Evolutionary conservation across 2,329 filamentous ascomycete genomes (phyloP).

Genomic region (Magnaporthiopsis rhizophila): DNA sequence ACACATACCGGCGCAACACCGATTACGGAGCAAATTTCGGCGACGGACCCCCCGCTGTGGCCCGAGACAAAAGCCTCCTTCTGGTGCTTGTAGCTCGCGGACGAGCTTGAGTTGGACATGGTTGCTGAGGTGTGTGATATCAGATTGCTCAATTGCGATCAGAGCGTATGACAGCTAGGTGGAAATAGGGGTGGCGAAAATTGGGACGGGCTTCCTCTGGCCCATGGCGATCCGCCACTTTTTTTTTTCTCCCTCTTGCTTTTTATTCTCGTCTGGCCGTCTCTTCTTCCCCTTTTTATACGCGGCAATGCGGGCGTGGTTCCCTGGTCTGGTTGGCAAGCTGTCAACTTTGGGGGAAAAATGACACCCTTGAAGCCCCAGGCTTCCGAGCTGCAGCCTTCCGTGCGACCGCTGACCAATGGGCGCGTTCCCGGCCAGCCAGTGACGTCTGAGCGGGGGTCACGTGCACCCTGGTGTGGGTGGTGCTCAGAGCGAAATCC

Average conservation of each 20-base stretch:
- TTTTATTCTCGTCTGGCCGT: background rate
- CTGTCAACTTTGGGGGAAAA: slow-evolving; percentile 6
- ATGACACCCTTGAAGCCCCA: background rate
- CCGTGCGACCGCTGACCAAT: too few species aligned
- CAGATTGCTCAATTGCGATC: background rate
- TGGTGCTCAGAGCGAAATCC: too few species aligned
- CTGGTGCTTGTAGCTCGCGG: slow-evolving; percentile 69
- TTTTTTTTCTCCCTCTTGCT: too few species aligned
- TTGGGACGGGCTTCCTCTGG: background rate
- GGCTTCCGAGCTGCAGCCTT: too few species aligned
- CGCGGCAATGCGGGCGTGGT: too few species aligned
- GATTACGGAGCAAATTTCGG: slow-evolving; percentile 82
- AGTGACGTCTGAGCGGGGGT: too few species aligned
- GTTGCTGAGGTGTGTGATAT: slow-evolving; percentile 1
- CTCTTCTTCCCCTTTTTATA: too few species aligned
- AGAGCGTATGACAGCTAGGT: background rate
- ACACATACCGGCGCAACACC: slow-evolving; percentile 71
- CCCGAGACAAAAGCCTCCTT: slow-evolving; percentile 97
- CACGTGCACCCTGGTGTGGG: too few species aligned
- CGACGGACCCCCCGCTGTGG: slow-evolving; percentile 71
- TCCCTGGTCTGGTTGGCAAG: background rate
- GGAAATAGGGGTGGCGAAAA: background rate
- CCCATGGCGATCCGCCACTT: background rate
- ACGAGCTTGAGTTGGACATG: slow-evolving; percentile 30
- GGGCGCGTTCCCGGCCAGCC: too few species aligned